A percentile compares a stretch with the other conserved stretches of the same genome.
Evolutionary conservation across 768 basidiomycete species (phyloP).

Genomic region (Serendipita sp.): DNA sequence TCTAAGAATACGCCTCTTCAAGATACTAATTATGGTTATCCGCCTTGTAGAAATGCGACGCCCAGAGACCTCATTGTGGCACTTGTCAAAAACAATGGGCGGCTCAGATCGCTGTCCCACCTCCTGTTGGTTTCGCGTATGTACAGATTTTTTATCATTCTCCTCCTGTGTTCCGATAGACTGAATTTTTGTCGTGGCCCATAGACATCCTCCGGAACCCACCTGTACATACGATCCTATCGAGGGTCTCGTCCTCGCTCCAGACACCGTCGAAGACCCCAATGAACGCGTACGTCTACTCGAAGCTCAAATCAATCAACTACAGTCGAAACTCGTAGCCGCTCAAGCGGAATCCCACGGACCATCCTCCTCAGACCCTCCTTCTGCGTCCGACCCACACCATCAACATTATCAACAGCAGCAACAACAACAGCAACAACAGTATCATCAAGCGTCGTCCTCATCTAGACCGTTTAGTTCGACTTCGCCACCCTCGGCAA

Average conservation of each 20-base stretch:
- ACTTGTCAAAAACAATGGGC: conserved; percentile 87
- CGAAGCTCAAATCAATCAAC: conserved; percentile 49
- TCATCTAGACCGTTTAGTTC: too few relatives aligned
- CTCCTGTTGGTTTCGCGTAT: conserved; percentile 73
- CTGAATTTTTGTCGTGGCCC: conserved; percentile 12
- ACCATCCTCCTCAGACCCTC: too few relatives aligned
- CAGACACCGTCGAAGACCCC: conserved; percentile 49
- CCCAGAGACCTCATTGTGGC: conserved; percentile 67
- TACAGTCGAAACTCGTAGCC: conserved; percentile 39
- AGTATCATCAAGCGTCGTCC: too few relatives aligned
- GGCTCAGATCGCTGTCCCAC: conserved; percentile 64
- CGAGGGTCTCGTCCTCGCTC: conserved; percentile 60
- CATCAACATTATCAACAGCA: too few relatives aligned
- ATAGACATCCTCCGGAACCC: conserved; percentile 70
- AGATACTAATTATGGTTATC: not conserved
- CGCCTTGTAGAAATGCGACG: conserved; percentile 77
- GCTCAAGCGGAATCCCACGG: not conserved
- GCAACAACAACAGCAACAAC: too few relatives aligned
- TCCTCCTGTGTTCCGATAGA: not conserved
- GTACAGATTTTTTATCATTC: conserved; percentile 18
- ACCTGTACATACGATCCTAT: conserved; percentile 78
- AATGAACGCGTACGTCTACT: conserved; percentile 59
- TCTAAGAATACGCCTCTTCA: not conserved
- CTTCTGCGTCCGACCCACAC: not conserved
- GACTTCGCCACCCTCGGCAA: too few relatives aligned